Base-by-base conservation (phyloP, 495 filamentous ascomycete species). In the Hypoxylon perforatum region DNA sequence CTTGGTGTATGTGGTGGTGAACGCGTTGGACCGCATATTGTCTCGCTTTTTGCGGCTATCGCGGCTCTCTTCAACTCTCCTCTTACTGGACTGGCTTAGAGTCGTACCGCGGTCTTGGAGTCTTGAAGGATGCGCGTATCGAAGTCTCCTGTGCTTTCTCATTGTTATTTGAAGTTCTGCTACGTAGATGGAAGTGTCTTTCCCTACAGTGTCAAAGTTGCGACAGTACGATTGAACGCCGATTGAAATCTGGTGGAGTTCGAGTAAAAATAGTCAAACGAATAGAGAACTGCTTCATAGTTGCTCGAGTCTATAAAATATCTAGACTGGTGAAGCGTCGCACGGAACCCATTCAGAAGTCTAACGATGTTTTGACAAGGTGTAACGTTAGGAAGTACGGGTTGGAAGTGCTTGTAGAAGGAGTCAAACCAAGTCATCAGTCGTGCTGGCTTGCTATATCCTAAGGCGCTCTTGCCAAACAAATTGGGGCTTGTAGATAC, bases 131-230 rank as follows among this genome's bases (percentile, higher is more conserved):
- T 22, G 12, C 12, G n/a, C 9, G 5, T 10, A 4, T 1, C 46
- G 47, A 36, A 41, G 58, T 49, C 59, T 23, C 38, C 53, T 63
- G 39, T 59, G 56, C 12, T 45, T 42, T 19, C 58, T 59, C 36
- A 53, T 54, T 57, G 23, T 17, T 54, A 58, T 58, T 36, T 42
- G 21, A 50, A 22, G 54, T 61, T 6, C 28, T 48, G 7, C 12
- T 21, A 28, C n/a, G 23, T 28, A 8, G 28, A 22, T 36, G 44
- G 39, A 12, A 28, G 8, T 18, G 28, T 48, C 25, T 35, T 41
- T 5, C 58, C 54, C 41, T 63, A 63, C 53, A 22, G 33, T 46
- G 10, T 12, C 17, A 21, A n/a, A 14, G 5, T 56, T 36, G 23
- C 22, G 4, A 35, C 28, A 49, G 19, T 15, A 11, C 41, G 18